A percentile compares a stretch with the other conserved stretches of the same genome.
Conservation (phyloP, 257 asterid species). For the Solanum gracilifrons region DNA sequence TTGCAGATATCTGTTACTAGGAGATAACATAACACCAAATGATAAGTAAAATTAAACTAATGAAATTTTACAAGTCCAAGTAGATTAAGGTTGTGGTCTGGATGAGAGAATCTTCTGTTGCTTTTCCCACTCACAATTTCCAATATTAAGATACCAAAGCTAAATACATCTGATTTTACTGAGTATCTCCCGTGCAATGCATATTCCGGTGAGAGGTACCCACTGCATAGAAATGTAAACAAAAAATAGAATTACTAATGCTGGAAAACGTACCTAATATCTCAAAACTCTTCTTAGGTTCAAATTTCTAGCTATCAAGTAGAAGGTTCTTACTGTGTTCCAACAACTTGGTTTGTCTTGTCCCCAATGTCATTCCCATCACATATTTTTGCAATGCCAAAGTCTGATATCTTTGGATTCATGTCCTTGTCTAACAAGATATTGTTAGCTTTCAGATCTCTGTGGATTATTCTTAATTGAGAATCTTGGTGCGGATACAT, state of each 20-base stretch:
- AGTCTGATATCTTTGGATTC: slow-evolving; percentile 51
- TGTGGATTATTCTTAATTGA: slow-evolving; percentile 22
- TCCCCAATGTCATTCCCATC: slow-evolving; percentile 28
- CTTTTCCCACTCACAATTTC: slow-evolving; percentile 20
- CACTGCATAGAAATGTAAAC: neutral
- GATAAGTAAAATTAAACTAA: neutral
- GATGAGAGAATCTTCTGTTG: slow-evolving; percentile 15
- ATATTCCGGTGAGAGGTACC: slow-evolving; percentile 22
- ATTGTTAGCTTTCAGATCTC: slow-evolving; percentile 47
- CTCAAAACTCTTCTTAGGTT: neutral
- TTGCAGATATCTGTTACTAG: neutral
- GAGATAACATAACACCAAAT: neutral
- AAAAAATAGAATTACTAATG: neutral
- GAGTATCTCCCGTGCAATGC: slow-evolving; percentile 14
- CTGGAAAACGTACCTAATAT: neutral
- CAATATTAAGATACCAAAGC: slow-evolving; percentile 17
- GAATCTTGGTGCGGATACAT: slow-evolving; percentile 52
- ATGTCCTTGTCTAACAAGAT: slow-evolving; percentile 27
- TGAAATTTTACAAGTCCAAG: slow-evolving; percentile 11
- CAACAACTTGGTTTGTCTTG: slow-evolving; percentile 30
- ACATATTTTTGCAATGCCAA: slow-evolving; percentile 32
- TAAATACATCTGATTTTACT: slow-evolving; percentile 26
- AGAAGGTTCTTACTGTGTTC: slow-evolving; percentile 30
- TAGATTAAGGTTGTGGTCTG: slow-evolving; percentile 13
- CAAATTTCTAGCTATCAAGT: neutral